A percentile compares a stretch with the other conserved stretches of the same genome.
These are phyloP conservation scores for Protomyces inundatus DNA, from an alignment of 1,139 yeast species.

Conservation along the genomic window DNA sequence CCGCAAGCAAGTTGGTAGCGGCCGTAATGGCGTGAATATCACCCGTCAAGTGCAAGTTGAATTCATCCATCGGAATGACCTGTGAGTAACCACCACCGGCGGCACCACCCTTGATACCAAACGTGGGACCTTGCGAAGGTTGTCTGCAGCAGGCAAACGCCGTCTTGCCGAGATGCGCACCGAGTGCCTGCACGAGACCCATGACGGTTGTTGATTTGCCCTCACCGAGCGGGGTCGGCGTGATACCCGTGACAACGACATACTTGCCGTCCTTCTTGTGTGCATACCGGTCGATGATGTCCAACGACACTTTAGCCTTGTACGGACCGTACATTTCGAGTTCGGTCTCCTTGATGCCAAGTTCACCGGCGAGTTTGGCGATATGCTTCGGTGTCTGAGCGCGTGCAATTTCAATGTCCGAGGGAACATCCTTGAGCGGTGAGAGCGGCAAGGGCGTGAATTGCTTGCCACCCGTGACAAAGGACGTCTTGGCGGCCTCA, in stretches of 20 bases:
- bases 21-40: slow-evolving; percentile 96
- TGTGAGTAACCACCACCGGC: slow-evolving; percentile 99
- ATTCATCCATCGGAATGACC: slow-evolving; percentile 98
- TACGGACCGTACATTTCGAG: slow-evolving; percentile 86
- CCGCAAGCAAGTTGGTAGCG: slow-evolving; percentile 92
- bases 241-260: slow-evolving; percentile 90
- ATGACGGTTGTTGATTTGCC: slow-evolving; percentile 97
- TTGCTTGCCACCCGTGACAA: slow-evolving; percentile 35
- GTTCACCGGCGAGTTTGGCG: slow-evolving; percentile 71
- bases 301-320: slow-evolving; percentile 84
- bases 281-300: slow-evolving; percentile 64
- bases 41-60: slow-evolving; percentile 96
- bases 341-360: slow-evolving; percentile 76
- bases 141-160: slow-evolving; percentile 96
- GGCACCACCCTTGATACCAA: slow-evolving; percentile 87
- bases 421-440: slow-evolving; percentile 76
- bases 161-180: slow-evolving; percentile 81
- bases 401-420: slow-evolving; percentile 88
- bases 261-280: slow-evolving; percentile 77
- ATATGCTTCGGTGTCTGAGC: slow-evolving; percentile 84
- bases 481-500: slow-evolving; percentile 60
- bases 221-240: slow-evolving; percentile 98
- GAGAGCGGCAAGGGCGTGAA: slow-evolving; percentile 58
- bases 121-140: slow-evolving; percentile 98
- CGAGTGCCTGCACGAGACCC: slow-evolving; percentile 92